Evolutionary conservation across 2,329 filamentous ascomycete species (phyloP), one percentile per base, ranked within the genome.

Genomic region (Fusarium sp.): DNA sequence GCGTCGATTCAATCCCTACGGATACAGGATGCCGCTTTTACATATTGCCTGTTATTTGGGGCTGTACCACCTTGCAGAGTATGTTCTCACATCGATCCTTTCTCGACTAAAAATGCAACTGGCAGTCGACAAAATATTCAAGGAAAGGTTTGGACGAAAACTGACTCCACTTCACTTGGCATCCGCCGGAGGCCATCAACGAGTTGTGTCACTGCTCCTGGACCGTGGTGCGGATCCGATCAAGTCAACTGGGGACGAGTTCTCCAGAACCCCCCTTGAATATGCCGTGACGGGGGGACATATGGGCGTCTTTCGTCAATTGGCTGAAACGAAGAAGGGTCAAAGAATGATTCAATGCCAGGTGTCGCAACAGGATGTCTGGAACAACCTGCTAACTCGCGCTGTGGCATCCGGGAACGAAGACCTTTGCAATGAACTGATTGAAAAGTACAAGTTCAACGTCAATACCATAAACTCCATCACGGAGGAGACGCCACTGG

Each of bases 131-230:
- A 22, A 38, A n/a, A 0, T 2, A 31, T 52, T 20, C 27, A 16
- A 18, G 13, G 0, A 0, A 18, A 1, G 3, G 11, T 1, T 3
- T 20, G 4, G 18, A 4, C 0, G 2, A 2, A 16, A 14, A 5
- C n/a, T 11, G 13, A 54, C 45, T 1, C 60, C 60, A 25, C 25
- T 63, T 9, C 6, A 40, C 22, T 29, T 16, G 27, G 60, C 60
- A 18, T 40, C 22, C n/a, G 7, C 2, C n/a, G 20, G 8, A 9
- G 60, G 60, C 2, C 60, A 63, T 20, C 33, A 63, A 6, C 13
- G n/a, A 31, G 11, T 63, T n/a, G 45, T 63, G 6, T 40, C 33
- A 10, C 22, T 56, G 7, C 60, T 63, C 16, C 45, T 63, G 14
- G 35, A 38, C 35, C 33, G 29, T 40, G 45, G 60, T 22, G 60